Conservation (phyloP, 805 yeast species). For the Cephaloascus albidus region DNA sequence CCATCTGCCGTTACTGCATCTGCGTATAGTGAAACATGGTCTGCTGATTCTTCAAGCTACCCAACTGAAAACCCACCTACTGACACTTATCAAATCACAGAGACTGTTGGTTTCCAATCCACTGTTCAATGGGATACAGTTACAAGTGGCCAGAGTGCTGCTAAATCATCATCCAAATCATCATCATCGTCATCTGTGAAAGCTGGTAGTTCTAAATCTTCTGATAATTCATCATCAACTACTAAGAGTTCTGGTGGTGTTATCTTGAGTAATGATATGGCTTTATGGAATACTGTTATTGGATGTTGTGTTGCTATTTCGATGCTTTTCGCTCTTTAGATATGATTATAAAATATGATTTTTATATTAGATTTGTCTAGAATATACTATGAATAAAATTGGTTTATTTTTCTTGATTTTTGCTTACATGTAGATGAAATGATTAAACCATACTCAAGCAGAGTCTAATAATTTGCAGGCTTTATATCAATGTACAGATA, state of each 20-base stretch:
- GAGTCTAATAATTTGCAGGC: too few species aligned
- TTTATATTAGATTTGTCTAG: background rate
- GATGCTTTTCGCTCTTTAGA: background rate
- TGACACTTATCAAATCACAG: background rate
- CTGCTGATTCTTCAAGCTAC: constrained; percentile 10
- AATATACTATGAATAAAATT: background rate
- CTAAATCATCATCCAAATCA: background rate
- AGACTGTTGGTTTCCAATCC: background rate
- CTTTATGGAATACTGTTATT: background rate
- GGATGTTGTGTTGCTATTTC: background rate
- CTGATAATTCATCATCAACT: background rate
- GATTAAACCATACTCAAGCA: too few species aligned
- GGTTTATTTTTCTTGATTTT: too few species aligned
- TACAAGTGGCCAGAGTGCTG: background rate
- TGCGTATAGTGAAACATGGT: constrained; percentile 34
- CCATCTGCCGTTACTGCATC: constrained; percentile 46
- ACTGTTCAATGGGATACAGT: background rate
- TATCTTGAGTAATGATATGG: background rate
- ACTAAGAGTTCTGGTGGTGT: background rate
- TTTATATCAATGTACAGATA: too few species aligned
- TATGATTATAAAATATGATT: background rate
- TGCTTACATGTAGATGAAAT: too few species aligned
- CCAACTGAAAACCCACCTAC: background rate
- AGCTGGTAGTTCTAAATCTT: background rate
- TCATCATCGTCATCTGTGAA: background rate